These are phyloP conservation scores for Picochlorum sp. DNA, from an alignment of 139 green algal genomes.

Conservation along the genomic window DNA sequence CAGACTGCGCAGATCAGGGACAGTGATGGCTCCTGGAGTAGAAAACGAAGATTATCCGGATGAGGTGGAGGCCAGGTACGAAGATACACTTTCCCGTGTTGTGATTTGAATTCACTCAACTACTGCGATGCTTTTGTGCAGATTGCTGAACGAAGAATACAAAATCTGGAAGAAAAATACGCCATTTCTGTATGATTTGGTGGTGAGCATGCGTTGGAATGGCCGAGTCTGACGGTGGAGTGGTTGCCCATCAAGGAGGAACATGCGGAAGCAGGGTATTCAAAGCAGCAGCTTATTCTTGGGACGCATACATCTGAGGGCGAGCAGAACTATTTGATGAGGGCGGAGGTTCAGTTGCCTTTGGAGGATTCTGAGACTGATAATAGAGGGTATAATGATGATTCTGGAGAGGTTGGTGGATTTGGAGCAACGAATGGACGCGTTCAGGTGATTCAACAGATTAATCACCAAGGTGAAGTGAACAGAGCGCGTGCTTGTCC, in stretches of 20 bases:
- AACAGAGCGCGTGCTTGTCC: slow-evolving; percentile 73
- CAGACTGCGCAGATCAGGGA: neutral
- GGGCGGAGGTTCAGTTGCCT: slow-evolving; percentile 86
- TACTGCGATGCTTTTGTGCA: neutral
- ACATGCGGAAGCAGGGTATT: slow-evolving; percentile 40
- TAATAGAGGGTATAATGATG: slow-evolving; percentile 77
- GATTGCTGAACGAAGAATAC: slow-evolving; percentile 98
- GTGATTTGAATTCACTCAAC: too few relatives aligned
- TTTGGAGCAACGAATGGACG: slow-evolving; percentile 70
- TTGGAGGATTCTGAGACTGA: slow-evolving; percentile 84
- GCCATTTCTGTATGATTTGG: slow-evolving; percentile 97
- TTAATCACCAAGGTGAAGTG: slow-evolving; percentile 98
- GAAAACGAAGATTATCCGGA: slow-evolving; percentile 51
- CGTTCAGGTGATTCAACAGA: slow-evolving; percentile 84
- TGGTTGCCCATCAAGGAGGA: slow-evolving; percentile 75
- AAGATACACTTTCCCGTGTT: neutral
- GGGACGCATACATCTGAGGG: slow-evolving; percentile 95
- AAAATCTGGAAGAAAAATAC: slow-evolving; percentile 99
- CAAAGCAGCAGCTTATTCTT: slow-evolving; percentile 91
- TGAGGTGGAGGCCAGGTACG: slow-evolving; percentile 60
- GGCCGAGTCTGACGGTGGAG: slow-evolving; percentile 95
- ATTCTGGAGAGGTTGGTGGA: slow-evolving; percentile 79
- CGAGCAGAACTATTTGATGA: slow-evolving; percentile 99
- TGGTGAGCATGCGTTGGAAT: slow-evolving; percentile 98
- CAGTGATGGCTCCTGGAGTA: neutral